Conservation (phyloP, 208 protist species). For the Leishmania major region DNA sequence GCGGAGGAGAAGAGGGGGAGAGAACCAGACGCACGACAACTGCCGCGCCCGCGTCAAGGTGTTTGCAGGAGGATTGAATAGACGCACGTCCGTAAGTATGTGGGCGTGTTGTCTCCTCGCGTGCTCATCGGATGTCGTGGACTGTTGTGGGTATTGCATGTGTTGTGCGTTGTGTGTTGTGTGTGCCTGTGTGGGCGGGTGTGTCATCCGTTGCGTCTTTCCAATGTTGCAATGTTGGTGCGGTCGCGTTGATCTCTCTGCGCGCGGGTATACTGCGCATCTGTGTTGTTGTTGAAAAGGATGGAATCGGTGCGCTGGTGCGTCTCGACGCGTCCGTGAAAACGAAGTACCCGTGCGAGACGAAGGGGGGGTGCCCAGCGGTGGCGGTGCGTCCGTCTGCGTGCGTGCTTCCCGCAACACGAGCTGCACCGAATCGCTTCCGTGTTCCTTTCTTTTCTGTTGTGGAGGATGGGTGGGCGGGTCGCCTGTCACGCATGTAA, state of each 20-base stretch:
- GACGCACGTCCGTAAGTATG: not conserved
- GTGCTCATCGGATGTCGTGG: not conserved
- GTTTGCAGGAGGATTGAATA: not conserved
- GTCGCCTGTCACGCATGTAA: not conserved
- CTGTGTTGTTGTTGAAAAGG: no score
- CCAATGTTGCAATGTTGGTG: not conserved
- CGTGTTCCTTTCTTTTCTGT: not conserved
- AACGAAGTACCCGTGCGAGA: not conserved
- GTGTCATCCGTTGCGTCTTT: not conserved
- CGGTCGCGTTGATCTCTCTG: not conserved
- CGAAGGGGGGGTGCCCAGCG: not conserved
- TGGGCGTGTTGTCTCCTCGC: not conserved
- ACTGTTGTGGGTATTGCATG: not conserved
- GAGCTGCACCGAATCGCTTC: not conserved
- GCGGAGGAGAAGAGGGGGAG: not conserved
- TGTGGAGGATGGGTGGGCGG: not conserved
- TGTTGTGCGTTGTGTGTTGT: not conserved
- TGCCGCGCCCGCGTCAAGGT: not conserved
- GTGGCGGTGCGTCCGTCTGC: not conserved
- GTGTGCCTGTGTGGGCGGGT: not conserved
- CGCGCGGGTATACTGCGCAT: not conserved
- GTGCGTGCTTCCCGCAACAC: not conserved
- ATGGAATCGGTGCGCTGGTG: no score
- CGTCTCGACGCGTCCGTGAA: not conserved
- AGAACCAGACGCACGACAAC: not conserved